phyloP scores from a whole-genome alignment of 192 early-diverging fungal genomes.

The Martensiomyces pterosporus region DNA sequence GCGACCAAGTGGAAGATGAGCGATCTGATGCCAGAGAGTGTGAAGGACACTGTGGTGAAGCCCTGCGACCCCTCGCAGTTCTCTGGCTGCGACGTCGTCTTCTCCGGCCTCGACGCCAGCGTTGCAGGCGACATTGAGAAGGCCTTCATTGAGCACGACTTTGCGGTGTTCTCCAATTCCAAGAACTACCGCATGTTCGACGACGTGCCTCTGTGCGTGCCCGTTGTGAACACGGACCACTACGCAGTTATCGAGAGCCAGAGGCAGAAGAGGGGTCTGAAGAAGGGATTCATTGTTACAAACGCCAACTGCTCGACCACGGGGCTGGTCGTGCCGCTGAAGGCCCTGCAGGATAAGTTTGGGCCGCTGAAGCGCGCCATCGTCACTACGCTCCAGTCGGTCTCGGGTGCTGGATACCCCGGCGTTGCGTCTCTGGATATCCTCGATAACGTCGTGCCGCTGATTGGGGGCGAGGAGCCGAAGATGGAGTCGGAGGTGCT shows the following conservation, averaged over 20 bases:
- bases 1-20: conserved; percentile 88
- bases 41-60: conserved; percentile 57
- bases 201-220: conserved; percentile 89
- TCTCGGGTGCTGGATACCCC: conserved; percentile 97
- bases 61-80: conserved; percentile 75
- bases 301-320: conserved; percentile 99
- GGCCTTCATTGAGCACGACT: conserved; percentile 81
- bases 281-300: conserved; percentile 87
- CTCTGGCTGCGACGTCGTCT: conserved; percentile 80
- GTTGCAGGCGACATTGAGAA: conserved; percentile 94
- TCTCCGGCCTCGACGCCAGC: conserved; percentile 92
- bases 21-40: conserved; percentile 62
- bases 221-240: conserved; percentile 86
- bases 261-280: conserved; percentile 53
- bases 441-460: conserved; percentile 92
- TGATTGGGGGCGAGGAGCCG: conserved; percentile 92
- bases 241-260: conserved; percentile 78
- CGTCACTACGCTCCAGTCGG: conserved; percentile 92
- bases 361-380: conserved; percentile 77
- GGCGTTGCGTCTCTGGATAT: conserved; percentile 95
- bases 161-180: conserved; percentile 94
- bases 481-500: conserved; percentile 94
- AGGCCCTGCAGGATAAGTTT: conserved; percentile 87
- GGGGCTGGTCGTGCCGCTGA: conserved; percentile 85
- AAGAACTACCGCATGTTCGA: conserved; percentile 93